Evolutionary conservation across 225 moss, liverwort and hornwort species (phyloP), one percentile per base, ranked within the genome.

Genomic region (Sphagnum tenellum): DNA sequence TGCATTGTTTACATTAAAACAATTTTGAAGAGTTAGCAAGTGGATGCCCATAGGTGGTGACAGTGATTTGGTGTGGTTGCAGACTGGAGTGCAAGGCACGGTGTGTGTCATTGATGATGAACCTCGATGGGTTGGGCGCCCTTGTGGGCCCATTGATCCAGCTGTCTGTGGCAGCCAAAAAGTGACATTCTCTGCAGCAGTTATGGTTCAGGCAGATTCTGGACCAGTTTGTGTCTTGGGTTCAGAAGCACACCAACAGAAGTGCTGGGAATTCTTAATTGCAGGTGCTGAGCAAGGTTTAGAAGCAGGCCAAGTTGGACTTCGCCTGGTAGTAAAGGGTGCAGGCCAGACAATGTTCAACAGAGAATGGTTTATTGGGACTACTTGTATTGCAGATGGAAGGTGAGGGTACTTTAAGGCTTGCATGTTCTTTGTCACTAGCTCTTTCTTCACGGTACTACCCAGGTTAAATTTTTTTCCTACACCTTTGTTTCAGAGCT

Each of bases 281-380:
- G 96, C 96, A 50, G 96, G 96, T 66, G 96, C 96, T 44, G 92
- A 98, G 66, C 93, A 98, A 70, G 96, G 96, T 51, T 75, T 98
- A 59, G 96, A 98, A 73, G 96, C 96, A 67, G 96, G 96, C 64
- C 96, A 93, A 68, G 87, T 98, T 70, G 93, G 96, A 74, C 80
- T 98, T 46, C 82, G 96, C n/a, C 80, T 98, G 50, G 96, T 95
- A 44, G 74, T 89, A 7, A 93, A 89, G 76, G 96, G 96, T 67
- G 92, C 92, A 62, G 90, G 90, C 62, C 96, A 92, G 77, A 92
- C 96, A 66, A 98, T 85, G 5, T 87, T 85, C 56, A 87, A 82
- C 60, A 88, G 88, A 67, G 92, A 93, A 60, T 92, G 92, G 96
- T 90, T 93, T 60, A 86, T 98, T 78, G 96, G 96, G 55, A 78